These are phyloP conservation scores for Boeremia lycopersici DNA, from an alignment of 2,329 filamentous ascomycete species.

Conservation along the genomic window DNA sequence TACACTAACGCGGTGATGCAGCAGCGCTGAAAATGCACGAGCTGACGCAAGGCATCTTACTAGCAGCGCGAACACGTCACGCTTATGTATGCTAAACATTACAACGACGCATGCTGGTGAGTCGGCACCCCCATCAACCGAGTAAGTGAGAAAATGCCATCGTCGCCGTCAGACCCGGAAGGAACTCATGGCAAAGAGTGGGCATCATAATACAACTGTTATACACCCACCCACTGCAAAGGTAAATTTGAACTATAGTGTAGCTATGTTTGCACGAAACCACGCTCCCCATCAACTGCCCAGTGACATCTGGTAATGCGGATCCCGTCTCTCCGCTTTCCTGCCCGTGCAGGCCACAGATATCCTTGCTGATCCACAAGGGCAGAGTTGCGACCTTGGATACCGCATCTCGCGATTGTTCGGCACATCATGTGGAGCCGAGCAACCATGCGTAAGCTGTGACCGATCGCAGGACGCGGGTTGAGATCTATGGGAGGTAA, in stretches of 20 bases:
- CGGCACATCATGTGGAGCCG: neutral
- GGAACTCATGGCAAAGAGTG: neutral
- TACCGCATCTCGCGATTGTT: neutral
- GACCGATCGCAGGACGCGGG: neutral
- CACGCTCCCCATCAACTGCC: too few species aligned
- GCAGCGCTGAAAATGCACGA: neutral
- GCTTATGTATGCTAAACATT: neutral
- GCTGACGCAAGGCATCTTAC: constrained; percentile 5
- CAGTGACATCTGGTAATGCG: too few species aligned
- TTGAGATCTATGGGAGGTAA: neutral
- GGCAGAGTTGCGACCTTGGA: neutral
- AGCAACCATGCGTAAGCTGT: neutral
- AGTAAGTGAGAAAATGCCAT: neutral
- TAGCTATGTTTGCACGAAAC: too few species aligned
- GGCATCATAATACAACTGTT: too few species aligned
- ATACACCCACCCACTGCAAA: too few species aligned
- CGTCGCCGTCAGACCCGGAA: neutral
- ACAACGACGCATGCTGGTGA: neutral
- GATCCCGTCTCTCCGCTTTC: too few species aligned
- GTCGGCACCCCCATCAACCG: neutral
- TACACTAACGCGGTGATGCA: neutral
- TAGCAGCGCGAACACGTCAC: neutral
- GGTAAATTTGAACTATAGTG: too few species aligned
- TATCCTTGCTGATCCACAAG: neutral
- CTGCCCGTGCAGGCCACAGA: neutral